Percentiles rank a stretch among this genome's conserved stretches.
These are phyloP conservation scores for Pseudozyma flocculosa DNA, from an alignment of 1,284 basidiomycete genomes.

Conservation along the genomic window DNA sequence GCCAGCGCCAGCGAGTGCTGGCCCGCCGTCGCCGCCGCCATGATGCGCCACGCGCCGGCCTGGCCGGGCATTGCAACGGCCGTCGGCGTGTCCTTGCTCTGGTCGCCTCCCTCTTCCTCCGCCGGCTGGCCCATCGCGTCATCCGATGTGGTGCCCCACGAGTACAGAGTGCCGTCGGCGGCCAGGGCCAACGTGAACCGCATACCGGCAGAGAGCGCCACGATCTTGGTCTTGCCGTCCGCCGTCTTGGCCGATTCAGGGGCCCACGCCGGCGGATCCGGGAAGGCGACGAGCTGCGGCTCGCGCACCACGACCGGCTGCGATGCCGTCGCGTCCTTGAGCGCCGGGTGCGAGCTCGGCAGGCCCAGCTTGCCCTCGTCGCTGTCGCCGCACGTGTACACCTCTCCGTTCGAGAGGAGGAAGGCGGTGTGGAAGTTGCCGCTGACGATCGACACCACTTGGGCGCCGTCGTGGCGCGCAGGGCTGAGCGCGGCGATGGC, in stretches of 20 bases:
- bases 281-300: conserved; percentile 50
- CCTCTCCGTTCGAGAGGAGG: conserved; percentile 76
- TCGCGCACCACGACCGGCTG: conserved; percentile 36
- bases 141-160: conserved; percentile 77
- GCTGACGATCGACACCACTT: conserved; percentile 65
- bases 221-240: conserved; percentile 66
- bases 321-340: conserved; percentile 20
- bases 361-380: conserved; percentile 51
- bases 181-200: conserved; percentile 82
- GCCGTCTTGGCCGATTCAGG: conserved; percentile 45
- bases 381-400: conserved; percentile 62
- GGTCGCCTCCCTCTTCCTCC: conserved; percentile 54
- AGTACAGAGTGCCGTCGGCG: conserved; percentile 73
- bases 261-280: conserved; percentile 59
- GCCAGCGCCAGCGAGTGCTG: conserved; percentile 61
- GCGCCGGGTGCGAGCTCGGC: conserved; percentile 24
- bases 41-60: conserved; percentile 59
- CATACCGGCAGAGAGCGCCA: conserved; percentile 73
- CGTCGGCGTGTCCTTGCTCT: conserved; percentile 66
- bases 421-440: conserved; percentile 88
- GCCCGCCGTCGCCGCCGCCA: conserved; percentile 60
- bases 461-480: conserved; percentile 64
- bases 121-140: conserved; percentile 61
- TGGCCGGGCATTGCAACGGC: conserved; percentile 64
- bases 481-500: conserved; percentile 70